Conservation (phyloP, 768 basidiomycete species). For the Calvatia gigantea region DNA sequence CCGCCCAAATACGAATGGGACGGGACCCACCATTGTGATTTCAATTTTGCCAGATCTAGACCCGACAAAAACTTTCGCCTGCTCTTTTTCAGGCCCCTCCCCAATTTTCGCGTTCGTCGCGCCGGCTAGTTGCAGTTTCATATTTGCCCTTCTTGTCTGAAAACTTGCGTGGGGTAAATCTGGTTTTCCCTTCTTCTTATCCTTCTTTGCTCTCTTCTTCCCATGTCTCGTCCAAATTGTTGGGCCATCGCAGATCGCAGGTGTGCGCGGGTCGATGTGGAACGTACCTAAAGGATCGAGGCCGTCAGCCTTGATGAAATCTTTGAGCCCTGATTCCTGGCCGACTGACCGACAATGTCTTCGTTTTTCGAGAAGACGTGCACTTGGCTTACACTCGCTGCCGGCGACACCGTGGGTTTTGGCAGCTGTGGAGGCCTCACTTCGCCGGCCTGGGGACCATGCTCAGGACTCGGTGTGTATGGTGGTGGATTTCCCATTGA, state of each 20-base stretch:
- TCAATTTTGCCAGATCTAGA: conserved; percentile 35
- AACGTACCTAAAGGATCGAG: conserved; percentile 33
- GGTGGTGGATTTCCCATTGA: conserved; percentile 22
- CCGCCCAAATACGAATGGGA: not conserved
- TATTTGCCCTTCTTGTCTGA: conserved; percentile 36
- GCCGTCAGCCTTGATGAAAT: not conserved
- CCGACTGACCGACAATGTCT: conserved; percentile 28
- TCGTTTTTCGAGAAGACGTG: conserved; percentile 27
- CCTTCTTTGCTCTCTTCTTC: conserved; percentile 17
- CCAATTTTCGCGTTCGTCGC: conserved; percentile 26
- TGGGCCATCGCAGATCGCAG: conserved; percentile 22
- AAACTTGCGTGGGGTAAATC: conserved; percentile 34
- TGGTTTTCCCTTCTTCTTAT: conserved; percentile 23
- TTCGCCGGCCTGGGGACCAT: no score
- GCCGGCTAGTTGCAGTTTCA: conserved; percentile 35
- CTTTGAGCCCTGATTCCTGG: not conserved
- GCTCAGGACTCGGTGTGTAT: conserved; percentile 14
- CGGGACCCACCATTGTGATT: conserved; percentile 33
- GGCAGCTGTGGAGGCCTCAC: not conserved
- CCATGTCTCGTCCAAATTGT: conserved; percentile 12
- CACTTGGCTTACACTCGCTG: conserved; percentile 27
- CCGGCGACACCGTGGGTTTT: not conserved
- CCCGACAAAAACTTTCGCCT: conserved; percentile 32
- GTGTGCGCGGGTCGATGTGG: conserved; percentile 34
- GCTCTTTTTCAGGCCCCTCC: conserved; percentile 21